phyloP scores from a whole-genome alignment of 78 protist species.

The Dictyostelium firmibasis region DNA sequence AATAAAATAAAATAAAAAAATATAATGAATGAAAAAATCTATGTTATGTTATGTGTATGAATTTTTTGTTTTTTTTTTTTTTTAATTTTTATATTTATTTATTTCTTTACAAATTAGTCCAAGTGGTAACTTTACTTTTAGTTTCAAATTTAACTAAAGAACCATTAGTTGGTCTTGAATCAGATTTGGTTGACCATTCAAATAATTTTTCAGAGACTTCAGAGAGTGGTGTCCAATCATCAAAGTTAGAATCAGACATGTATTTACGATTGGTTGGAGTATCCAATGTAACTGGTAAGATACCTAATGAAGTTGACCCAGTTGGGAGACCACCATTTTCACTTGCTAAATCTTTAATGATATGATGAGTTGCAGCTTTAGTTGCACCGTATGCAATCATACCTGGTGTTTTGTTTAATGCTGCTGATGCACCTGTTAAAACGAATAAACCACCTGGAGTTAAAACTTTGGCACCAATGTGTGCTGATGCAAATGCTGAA shows the following conservation, averaged over 20 bases:
- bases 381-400: constrained; percentile 92
- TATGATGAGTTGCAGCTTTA: constrained; percentile 88
- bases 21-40: no score
- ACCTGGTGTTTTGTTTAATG: constrained; percentile 65
- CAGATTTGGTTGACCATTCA: constrained; percentile 64
- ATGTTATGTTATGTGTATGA: not conserved
- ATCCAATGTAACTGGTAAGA: constrained; percentile 88
- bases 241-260: constrained; percentile 90
- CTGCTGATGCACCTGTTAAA: constrained; percentile 86
- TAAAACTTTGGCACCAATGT: constrained; percentile 43
- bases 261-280: constrained; percentile 91
- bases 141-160: constrained; percentile 34
- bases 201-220: constrained; percentile 63
- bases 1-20: no score
- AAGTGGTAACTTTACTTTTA: constrained; percentile 47
- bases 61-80: not conserved
- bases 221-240: constrained; percentile 90
- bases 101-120: not conserved
- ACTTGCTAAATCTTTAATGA: constrained; percentile 75
- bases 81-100: not conserved
- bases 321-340: constrained; percentile 74
- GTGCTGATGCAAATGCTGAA: constrained; percentile 79
- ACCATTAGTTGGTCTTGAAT: constrained; percentile 56
- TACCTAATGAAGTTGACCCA: constrained; percentile 35
- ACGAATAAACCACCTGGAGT: constrained; percentile 77